Base-by-base conservation (phyloP, 768 basidiomycete species). In the Podaxis sp. region DNA sequence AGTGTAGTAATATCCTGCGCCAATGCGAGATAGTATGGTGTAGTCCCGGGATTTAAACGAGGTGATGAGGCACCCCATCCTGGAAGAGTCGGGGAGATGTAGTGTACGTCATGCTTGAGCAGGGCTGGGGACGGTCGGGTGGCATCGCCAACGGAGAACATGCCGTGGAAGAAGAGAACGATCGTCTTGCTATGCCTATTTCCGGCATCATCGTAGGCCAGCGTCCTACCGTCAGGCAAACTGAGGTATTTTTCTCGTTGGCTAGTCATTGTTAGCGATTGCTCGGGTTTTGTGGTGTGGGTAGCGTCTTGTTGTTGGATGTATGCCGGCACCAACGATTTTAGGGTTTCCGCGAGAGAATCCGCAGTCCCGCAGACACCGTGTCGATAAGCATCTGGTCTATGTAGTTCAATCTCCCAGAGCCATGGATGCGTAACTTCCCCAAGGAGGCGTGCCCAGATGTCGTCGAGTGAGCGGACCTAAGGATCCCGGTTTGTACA, bases 11-110 rank as follows among this genome's bases (percentile, higher is more conserved):
- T 77, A 66, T 84, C 84, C 53, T 72, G 64, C 36, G 75, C 74
- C 59, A 87, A 70, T 12, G 76, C 75, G 20, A 76, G 71, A 55
- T 79, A 69, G 67, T 81, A 86, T 2, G 77, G 67, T 0, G 69
- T 61, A 40, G 55, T 62, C 8, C 70, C 62, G 5, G 73, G 64
- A 3, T 68, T 69, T 5, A 53, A 26, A 36, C 78, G 69, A 1
- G 82, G 77, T 0, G 84, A 82, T 5, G 85, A 81, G 49, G 75
- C 75, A 2, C 85, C 85, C 85, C 86, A 87, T 1, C 84, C 86
- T 24, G 84, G 81, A 33, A 87, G 79, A 11, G 85, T 82, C 3
- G 84, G 84, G 10, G 79, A 75, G 44, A 87, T 68, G 56, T 73
- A 73, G 66, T 83, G 84, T 4, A 82, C 70, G 49, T 77, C 67